phyloP scores from a whole-genome alignment of 1,139 yeast genomes.

The Scheffersomyces segobiensis region DNA sequence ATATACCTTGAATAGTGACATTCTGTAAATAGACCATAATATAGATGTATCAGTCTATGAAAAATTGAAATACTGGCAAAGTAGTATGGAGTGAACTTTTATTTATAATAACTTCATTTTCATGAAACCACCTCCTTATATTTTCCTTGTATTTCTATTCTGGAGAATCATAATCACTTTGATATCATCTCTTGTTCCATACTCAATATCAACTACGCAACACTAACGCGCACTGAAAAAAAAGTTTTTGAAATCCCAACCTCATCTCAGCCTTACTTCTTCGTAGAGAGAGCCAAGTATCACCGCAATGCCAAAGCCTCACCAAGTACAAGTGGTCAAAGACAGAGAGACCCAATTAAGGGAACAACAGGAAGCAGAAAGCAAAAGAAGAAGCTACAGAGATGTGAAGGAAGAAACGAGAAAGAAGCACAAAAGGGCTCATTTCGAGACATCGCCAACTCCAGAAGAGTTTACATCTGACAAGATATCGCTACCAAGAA shows the following conservation, averaged over 20 bases:
- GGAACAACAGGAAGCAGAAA: slow-evolving; percentile 33
- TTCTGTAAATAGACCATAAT: background rate
- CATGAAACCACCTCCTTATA: background rate
- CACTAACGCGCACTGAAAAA: background rate
- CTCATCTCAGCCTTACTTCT: background rate
- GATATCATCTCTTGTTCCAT: background rate
- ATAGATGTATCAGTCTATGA: background rate
- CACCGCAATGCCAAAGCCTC: slow-evolving; percentile 8
- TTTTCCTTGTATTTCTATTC: no score
- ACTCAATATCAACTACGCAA: background rate
- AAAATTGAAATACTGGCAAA: background rate
- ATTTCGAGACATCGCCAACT: slow-evolving; percentile 21
- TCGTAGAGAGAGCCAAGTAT: background rate
- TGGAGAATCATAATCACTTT: background rate
- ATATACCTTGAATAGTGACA: background rate
- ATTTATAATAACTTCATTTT: no score
- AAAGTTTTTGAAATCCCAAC: background rate
- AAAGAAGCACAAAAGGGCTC: slow-evolving; percentile 34
- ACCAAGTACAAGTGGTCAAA: slow-evolving; percentile 4
- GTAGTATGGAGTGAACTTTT: no score
- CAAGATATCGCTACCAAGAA: slow-evolving; percentile 63
- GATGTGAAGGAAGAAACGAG: slow-evolving; percentile 38
- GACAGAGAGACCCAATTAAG: slow-evolving; percentile 28
- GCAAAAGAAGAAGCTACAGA: slow-evolving; percentile 41
- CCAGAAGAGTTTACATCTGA: slow-evolving; percentile 8